phyloP scores from a whole-genome alignment of 106 monocot genomes.

The Dioscorea dumetorum region DNA sequence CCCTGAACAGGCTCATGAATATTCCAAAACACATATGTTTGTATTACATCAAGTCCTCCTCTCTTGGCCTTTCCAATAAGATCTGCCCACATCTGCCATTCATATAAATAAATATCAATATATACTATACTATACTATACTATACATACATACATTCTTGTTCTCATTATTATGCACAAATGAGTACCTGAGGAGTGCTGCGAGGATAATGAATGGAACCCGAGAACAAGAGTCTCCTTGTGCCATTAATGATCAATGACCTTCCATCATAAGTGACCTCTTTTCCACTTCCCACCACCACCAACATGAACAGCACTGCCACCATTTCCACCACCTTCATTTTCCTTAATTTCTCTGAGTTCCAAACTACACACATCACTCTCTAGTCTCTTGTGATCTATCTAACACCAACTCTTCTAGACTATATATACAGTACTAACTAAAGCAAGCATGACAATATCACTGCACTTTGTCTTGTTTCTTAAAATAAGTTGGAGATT shows the following conservation, averaged over 20 bases:
- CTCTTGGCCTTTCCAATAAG: constrained; percentile 65
- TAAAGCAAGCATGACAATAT: background rate
- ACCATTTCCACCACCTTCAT: background rate
- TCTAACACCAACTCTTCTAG: background rate
- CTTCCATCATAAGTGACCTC: constrained; percentile 45
- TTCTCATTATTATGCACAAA: too few relatives aligned
- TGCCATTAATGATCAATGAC: constrained; percentile 46
- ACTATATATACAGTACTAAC: background rate
- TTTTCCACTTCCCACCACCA: background rate
- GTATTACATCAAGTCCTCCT: constrained; percentile 90
- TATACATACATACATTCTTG: too few relatives aligned
- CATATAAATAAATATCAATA: background rate
- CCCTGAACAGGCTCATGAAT: constrained; percentile 73
- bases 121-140: too few relatives aligned
- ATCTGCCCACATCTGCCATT: constrained; percentile 78
- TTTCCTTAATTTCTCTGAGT: background rate
- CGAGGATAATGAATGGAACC: constrained; percentile 76
- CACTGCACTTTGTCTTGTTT: background rate
- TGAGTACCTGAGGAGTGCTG: constrained; percentile 61
- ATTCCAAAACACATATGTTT: constrained; percentile 98
- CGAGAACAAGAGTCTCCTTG: constrained; percentile 56
- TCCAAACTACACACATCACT: background rate
- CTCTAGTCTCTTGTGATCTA: background rate
- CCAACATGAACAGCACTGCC: background rate
- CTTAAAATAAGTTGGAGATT: background rate